Base-by-base conservation (phyloP, 345 rosid genomes). In the Cardamine occulta region DNA sequence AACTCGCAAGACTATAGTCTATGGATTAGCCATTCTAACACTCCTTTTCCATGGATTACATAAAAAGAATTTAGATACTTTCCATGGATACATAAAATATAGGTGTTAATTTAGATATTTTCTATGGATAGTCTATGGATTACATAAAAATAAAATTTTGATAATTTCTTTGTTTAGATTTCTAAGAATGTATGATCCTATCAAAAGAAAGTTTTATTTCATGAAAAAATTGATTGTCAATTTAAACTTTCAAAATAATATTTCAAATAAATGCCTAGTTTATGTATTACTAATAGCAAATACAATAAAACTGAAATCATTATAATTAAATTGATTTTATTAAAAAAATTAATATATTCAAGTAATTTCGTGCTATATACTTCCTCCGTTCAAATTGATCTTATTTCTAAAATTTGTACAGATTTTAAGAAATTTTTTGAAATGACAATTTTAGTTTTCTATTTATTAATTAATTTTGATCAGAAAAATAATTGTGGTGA, bases 1-100 rank as follows among this genome's bases (percentile, higher is more conserved):
- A 61, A 61, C 68, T 61, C 40, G 31, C 17, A 14, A 10, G 51
- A 52, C 69, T 39, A 17, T 62, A 42, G 53, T 24, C 53, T 42
- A 42, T 14, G 48, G 48, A 4, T 42, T 42, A 13, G 48, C 48
- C 48, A 42, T 14, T 44, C 18, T 35, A 35, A 35, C 11, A 35
- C 39, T n/a, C 23, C 35, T 7, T 32, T 32, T 32, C 6, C 35
- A 42, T 44, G 48, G 48, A 34, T 34, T 34, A 8, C 37, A 34
- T 34, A 34, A 34, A 34, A 4, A 26, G 0, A 6, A 4, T 6
- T 26, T 6, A 55, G 34, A 55, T 13, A 29, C 10, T 21, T 3
- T 52, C 35, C 6, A 32, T 32, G 1, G 8, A 6, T 32, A 32
- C 35, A 32, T 32, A 32, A 32, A 32, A 32, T 32, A 32, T 32